Percentiles rank a stretch among this genome's conserved stretches.
These are phyloP conservation scores for Colletotrichum sp. DNA, from an alignment of 2,329 filamentous ascomycete species.

Conservation along the genomic window DNA sequence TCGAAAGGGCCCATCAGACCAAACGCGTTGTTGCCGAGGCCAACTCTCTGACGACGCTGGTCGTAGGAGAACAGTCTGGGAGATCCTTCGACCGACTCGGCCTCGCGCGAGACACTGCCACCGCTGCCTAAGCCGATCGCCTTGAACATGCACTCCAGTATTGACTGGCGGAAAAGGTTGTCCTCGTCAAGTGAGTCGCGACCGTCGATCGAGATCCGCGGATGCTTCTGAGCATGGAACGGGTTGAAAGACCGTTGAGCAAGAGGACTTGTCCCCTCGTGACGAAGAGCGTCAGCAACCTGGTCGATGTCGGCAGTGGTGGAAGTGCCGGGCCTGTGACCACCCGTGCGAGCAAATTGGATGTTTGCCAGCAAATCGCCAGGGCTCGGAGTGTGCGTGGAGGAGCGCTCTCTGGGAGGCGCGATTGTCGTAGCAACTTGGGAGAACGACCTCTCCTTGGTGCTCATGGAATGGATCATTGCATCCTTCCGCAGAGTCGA, in stretches of 20 bases:
- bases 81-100: slow-evolving; percentile 82
- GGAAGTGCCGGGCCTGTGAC: slow-evolving; percentile 44
- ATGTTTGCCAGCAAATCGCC: slow-evolving; percentile 84
- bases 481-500: slow-evolving; percentile 81
- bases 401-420: slow-evolving; percentile 44
- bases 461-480: slow-evolving; percentile 68
- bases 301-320: slow-evolving; percentile 31
- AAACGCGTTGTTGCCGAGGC: slow-evolving; percentile 81
- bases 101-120: slow-evolving; percentile 68
- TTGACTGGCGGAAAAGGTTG: slow-evolving; percentile 84
- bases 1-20: slow-evolving; percentile 90
- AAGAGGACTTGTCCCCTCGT: slow-evolving; percentile 49
- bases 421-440: slow-evolving; percentile 44
- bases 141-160: slow-evolving; percentile 95
- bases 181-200: slow-evolving; percentile 90
- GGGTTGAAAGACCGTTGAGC: slow-evolving; percentile 60
- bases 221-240: slow-evolving; percentile 57
- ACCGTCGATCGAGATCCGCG: slow-evolving; percentile 63
- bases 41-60: slow-evolving; percentile 76
- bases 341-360: slow-evolving; percentile 68
- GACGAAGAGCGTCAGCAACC: slow-evolving; percentile 32
- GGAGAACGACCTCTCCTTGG: slow-evolving; percentile 50
- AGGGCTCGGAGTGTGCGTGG: slow-evolving; percentile 62
- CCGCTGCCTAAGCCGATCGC: slow-evolving; percentile 81
- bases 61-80: slow-evolving; percentile 87